These are phyloP conservation scores for Botrytis fabae DNA, from an alignment of 2,329 filamentous ascomycete genomes.

Conservation along the genomic window DNA sequence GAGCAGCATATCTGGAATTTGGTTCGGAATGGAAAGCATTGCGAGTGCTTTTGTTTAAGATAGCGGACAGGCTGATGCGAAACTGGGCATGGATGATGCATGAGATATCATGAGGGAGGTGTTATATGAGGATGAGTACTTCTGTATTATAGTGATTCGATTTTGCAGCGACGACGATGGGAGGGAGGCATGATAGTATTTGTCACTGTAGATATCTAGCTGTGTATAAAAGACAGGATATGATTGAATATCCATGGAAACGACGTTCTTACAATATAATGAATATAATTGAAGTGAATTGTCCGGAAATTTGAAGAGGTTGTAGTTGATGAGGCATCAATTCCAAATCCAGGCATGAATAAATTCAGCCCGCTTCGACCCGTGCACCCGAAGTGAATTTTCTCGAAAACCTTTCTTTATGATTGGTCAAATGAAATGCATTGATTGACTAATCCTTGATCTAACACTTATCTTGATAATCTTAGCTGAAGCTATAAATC, in stretches of 20 bases:
- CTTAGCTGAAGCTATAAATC: not conserved
- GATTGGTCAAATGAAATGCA: slow-evolving; percentile 1
- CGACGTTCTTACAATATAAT: not conserved
- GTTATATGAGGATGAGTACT: slow-evolving; percentile 12
- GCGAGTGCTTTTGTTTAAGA: slow-evolving; percentile 18
- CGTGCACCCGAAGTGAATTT: not conserved
- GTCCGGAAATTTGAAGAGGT: not conserved
- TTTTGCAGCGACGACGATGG: slow-evolving; percentile 14
- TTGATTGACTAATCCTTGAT: slow-evolving; percentile 2
- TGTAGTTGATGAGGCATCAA: not conserved
- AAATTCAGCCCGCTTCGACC: not conserved
- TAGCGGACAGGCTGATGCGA: not conserved
- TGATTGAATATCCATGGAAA: slow-evolving; percentile 1
- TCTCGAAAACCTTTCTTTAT: not conserved
- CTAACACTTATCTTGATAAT: slow-evolving; percentile 11
- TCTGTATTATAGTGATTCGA: slow-evolving; percentile 27
- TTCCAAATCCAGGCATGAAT: not conserved
- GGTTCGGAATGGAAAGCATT: slow-evolving; percentile 17
- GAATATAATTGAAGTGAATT: not conserved
- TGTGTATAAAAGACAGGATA: slow-evolving; percentile 29
- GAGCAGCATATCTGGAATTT: slow-evolving; percentile 21
- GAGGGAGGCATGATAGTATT: slow-evolving; percentile 16
- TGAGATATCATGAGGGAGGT: slow-evolving; percentile 17
- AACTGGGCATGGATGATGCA: slow-evolving; percentile 5
- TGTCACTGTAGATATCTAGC: slow-evolving; percentile 27